Base-by-base conservation (phyloP, 1,284 basidiomycete species). In the Ceratobasidium papillatum region DNA sequence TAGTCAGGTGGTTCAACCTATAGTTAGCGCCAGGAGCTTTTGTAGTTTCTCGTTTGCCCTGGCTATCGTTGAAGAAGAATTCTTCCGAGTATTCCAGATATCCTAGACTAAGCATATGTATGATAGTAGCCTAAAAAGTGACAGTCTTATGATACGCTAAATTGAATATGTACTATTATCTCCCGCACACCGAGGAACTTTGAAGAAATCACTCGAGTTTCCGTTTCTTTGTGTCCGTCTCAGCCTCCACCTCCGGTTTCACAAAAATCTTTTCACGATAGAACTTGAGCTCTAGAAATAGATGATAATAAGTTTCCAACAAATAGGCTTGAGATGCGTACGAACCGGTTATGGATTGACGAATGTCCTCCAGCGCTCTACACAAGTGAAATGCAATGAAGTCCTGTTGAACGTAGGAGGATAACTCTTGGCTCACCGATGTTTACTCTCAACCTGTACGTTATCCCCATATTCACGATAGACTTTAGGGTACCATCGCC, bases 181-280 rank as follows among this genome's bases (percentile, higher is more conserved):
- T 43, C 14, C 7, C 19, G n/a, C 22, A 52, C 27, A n/a, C 49
- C 22, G n/a, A 52, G 49, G 7, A n/a, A 22, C 25, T 52, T 52
- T n/a, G 49, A 25, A 11, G 22, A n/a, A 25, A 30, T 19, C 32
- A 34, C 14, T 56, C 54, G 27, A 56, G 9, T 19, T 56, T 56
- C 3, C 54, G 27, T 19, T 56, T 56, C 27, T 56, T 56, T 30
- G 54, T 19, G 27, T 34, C 54, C 8, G 30, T 30, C 3, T 5
- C 54, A 30, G 19, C 30, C 14, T 17, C 25, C 25, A 45, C 22
- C 38, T 63, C 41, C 9, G 61, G 61, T 19, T 63, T 63, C 22
- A 47, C 62, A 34, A 77, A 77, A 11, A 77, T 73, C 32, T 17
- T 59, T 36, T 75, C 54, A 14, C 76, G 69, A 49, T 77, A 77